Evolutionary conservation across 345 rosid genomes (phyloP), one percentile per base, ranked within the genome.

Genomic region (Camelina neglecta): DNA sequence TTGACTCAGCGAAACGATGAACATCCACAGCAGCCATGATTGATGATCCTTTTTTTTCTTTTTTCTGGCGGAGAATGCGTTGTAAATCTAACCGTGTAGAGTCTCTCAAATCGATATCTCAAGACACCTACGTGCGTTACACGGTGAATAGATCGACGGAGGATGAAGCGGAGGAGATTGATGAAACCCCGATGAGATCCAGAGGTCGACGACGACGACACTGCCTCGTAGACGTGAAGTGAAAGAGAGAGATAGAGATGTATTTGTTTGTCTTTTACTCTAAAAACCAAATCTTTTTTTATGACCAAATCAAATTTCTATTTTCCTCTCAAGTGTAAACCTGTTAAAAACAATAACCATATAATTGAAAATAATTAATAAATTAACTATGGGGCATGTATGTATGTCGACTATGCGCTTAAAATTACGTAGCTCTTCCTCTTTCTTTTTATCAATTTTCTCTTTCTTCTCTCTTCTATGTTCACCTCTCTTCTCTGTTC

Each of bases 1-100:
- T 87, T 86, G 87, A 89, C 67, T 84, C 88, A n/a, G 98, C 91
- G 58, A 92, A 84, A 76, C 89, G 94, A 64, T 92, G 93, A 81
- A 89, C 91, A 42, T 89, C 82, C 42, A 85, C 73, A 55, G 83
- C 84, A 50, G 96, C 92, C 99, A 92, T 95, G 29, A 26, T 26
- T 26, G 3, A 26, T 26, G 35, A 63, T 62, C 72, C 60, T 48
- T 65, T 20, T 65, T 20, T 50, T 4, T 12, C 26, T 24, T 50
- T 20, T 13, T 12, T 49, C 49, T 41, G 31, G 54, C 67, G 71
- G 71, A 58, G 69, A 67, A 53, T n/a, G 49, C 11, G 7, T 12
- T 47, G 78, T 38, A 45, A 58, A 64, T 50, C 56, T 45, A 45
- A 36, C 36, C 57, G 42, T 56, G 31, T 29, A 29, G 31, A 15